Conservation (phyloP, 2,329 filamentous ascomycete species). For the Amauroascus verrucosus region DNA sequence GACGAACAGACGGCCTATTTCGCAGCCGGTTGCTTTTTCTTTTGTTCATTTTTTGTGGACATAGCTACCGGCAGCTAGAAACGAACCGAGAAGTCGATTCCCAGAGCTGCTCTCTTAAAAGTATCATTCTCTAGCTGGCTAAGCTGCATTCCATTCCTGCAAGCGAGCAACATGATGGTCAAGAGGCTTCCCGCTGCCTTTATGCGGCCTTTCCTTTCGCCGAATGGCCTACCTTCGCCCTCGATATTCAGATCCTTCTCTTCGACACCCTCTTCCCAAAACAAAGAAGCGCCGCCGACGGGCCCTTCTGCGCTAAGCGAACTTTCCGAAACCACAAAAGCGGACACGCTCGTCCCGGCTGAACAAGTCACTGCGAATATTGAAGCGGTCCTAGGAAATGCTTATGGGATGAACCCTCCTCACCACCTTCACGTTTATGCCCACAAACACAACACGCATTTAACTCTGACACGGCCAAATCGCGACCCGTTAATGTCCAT, state of each 20-base stretch:
- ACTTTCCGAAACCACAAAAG: constrained; percentile 7
- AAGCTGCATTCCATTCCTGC: no score
- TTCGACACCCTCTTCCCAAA: neutral
- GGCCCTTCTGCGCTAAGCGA: neutral
- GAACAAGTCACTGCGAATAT: constrained; percentile 1
- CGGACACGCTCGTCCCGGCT: neutral
- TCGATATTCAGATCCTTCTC: constrained; percentile 8
- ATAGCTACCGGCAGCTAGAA: no score
- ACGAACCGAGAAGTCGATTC: no score
- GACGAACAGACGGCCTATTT: no score
- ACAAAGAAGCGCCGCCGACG: neutral
- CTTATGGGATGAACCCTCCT: constrained; percentile 5
- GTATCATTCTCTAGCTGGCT: no score
- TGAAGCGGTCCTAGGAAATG: neutral
- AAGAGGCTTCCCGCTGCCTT: constrained; percentile 4
- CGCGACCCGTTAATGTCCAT: constrained; percentile 68
- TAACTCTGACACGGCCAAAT: constrained; percentile 78
- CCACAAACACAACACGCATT: constrained; percentile 89
- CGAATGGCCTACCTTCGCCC: neutral
- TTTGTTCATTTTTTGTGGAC: no score
- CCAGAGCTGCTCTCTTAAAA: no score
- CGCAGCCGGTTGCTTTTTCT: no score
- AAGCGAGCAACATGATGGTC: constrained; percentile 1
- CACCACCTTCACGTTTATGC: constrained; percentile 77
- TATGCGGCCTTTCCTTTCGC: neutral